These are phyloP conservation scores for Fennellomyces sp. DNA, from an alignment of 371 early-diverging fungal species.

Conservation along the genomic window DNA sequence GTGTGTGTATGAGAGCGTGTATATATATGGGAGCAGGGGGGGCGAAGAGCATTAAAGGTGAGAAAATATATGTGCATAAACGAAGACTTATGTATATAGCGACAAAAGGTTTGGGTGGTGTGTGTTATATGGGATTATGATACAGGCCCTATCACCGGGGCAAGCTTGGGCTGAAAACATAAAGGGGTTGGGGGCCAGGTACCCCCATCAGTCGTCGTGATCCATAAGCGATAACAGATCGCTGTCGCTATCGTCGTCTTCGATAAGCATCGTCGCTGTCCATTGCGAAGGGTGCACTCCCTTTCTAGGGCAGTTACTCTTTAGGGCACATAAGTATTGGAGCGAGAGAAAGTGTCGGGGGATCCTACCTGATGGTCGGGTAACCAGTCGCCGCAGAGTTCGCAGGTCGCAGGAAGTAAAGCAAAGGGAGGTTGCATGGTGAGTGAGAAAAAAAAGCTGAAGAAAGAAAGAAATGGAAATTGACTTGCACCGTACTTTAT, in stretches of 20 bases:
- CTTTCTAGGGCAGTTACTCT: slow-evolving; percentile 28
- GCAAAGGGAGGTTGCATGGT: neutral
- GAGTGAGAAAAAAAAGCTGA: neutral
- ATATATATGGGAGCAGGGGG: neutral
- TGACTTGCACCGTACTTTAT: no score
- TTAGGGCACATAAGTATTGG: neutral
- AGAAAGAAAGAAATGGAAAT: neutral
- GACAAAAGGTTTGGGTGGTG: neutral
- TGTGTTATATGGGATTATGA: neutral
- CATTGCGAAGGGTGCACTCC: slow-evolving; percentile 36
- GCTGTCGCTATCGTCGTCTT: neutral
- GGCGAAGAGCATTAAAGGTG: neutral
- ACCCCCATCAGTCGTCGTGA: neutral
- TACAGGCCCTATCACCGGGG: no score
- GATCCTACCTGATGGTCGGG: slow-evolving; percentile 25
- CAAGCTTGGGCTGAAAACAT: no score
- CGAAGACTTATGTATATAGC: neutral
- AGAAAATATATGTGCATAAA: neutral
- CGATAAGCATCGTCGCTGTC: slow-evolving; percentile 10
- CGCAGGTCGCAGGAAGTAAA: slow-evolving; percentile 29
- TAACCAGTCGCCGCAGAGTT: slow-evolving; percentile 33
- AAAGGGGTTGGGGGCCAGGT: no score
- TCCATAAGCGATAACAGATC: no score
- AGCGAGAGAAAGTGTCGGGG: neutral
- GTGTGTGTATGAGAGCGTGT: neutral